Conservation (phyloP, 192 early-diverging fungal species). For the Mortierella alpina region DNA sequence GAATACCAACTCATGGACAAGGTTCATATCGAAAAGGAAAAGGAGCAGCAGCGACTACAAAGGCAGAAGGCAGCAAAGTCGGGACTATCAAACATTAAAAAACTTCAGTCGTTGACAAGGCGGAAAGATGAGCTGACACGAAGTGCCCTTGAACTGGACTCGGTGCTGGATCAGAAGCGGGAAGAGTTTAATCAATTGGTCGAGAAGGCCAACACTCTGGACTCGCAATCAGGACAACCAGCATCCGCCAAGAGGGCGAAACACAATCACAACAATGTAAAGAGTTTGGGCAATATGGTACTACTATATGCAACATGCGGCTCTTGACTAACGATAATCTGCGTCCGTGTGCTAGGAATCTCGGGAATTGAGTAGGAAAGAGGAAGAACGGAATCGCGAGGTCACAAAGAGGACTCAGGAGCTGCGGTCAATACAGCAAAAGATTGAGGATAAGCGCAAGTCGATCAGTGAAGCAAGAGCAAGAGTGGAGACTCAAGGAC, state of each 20-base stretch:
- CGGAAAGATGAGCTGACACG: slow-evolving; percentile 45
- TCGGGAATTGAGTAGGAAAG: slow-evolving; percentile 19
- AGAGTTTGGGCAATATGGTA: background rate
- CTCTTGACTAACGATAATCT: background rate
- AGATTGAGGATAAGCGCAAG: slow-evolving; percentile 30
- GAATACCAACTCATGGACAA: slow-evolving; percentile 23
- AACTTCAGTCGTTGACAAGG: slow-evolving; percentile 35
- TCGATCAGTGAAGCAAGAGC: slow-evolving; percentile 6
- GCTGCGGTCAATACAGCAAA: slow-evolving; percentile 17
- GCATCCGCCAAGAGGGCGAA: background rate
- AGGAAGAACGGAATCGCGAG: slow-evolving; percentile 25
- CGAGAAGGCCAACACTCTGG: background rate
- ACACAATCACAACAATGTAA: slow-evolving; percentile 17
- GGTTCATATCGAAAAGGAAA: slow-evolving; percentile 8
- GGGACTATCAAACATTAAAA: slow-evolving; percentile 37
- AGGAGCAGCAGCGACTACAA: slow-evolving; percentile 4
- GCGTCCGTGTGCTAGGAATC: slow-evolving; percentile 19
- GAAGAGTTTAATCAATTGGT: slow-evolving; percentile 26
- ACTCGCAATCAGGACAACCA: slow-evolving; percentile 6
- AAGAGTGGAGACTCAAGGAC: background rate
- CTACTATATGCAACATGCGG: background rate
- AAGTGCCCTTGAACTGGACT: slow-evolving; percentile 28
- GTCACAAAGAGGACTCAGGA: slow-evolving; percentile 16
- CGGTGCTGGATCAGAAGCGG: slow-evolving; percentile 37
- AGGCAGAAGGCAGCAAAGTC: slow-evolving; percentile 22